Evolutionary conservation across 2,329 filamentous ascomycete genomes (phyloP).

Genomic region (Ilyonectria sp.): DNA sequence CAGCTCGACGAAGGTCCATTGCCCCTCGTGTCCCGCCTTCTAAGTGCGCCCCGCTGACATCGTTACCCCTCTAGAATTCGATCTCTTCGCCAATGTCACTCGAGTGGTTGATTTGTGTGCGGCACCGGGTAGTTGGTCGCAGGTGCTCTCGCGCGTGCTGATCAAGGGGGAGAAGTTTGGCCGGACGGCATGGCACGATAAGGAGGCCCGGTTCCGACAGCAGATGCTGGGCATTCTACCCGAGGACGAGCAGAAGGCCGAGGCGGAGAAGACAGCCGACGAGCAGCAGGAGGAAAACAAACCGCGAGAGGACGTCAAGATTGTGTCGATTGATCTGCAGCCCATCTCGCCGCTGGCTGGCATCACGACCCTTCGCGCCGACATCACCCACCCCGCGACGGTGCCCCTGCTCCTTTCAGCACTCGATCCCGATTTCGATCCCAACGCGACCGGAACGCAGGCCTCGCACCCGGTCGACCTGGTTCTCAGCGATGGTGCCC

Average conservation of each 20-base stretch:
- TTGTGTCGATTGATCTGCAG: conserved; percentile 95
- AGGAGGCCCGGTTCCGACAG: conserved; percentile 77
- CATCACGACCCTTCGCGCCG: conserved; percentile 91
- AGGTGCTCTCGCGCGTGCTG: conserved; percentile 92
- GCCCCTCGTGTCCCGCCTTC: conserved; percentile 4
- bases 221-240: conserved; percentile 70
- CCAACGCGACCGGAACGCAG: conserved; percentile 58
- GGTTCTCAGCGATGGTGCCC: conserved; percentile 94
- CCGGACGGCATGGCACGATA: conserved; percentile 87
- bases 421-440: conserved; percentile 80
- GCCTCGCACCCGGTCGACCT: conserved; percentile 88
- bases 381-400: conserved; percentile 97
- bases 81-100: conserved; percentile 91
- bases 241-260: conserved; percentile 44
- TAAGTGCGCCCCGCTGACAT: conserved; percentile 26
- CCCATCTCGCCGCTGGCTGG: conserved; percentile 95
- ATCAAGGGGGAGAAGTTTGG: conserved; percentile 96
- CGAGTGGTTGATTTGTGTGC: conserved; percentile 97
- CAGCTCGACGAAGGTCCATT: conserved; percentile 85
- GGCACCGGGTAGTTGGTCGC: conserved; percentile 96
- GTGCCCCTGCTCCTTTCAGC: conserved; percentile 90
- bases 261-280: conserved; percentile 29
- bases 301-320: conserved; percentile 83
- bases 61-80: conserved; percentile 78
- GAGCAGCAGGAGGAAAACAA: conserved; percentile 51